Percentiles rank a stretch among this genome's conserved stretches.
Evolutionary conservation across 1,284 basidiomycete genomes (phyloP).

Genomic region (Cutaneotrichosporon daszewskae): DNA sequence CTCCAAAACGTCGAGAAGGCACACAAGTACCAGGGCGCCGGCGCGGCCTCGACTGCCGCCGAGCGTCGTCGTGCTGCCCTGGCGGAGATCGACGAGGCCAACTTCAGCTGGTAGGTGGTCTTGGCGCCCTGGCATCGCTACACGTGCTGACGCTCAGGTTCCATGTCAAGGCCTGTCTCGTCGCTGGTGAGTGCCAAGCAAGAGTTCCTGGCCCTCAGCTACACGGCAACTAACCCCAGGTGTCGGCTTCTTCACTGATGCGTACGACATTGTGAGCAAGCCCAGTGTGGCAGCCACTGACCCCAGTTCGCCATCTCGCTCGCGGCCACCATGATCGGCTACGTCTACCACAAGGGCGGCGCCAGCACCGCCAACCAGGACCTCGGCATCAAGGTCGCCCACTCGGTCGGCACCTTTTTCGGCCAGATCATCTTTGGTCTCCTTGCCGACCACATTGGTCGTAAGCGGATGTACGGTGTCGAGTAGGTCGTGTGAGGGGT

Average conservation of each 20-base stretch:
- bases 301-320: constrained; percentile 60
- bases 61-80: constrained; percentile 62
- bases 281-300: too few relatives aligned
- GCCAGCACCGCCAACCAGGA: constrained; percentile 56
- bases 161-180: constrained; percentile 49
- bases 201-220: not conserved
- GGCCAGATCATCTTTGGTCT: constrained; percentile 51
- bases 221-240: constrained; percentile 9
- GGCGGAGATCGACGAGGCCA: constrained; percentile 68
- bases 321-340: constrained; percentile 67
- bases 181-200: constrained; percentile 41
- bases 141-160: too few relatives aligned
- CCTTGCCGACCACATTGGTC: constrained; percentile 48
- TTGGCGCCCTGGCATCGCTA: too few relatives aligned
- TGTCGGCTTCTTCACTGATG: constrained; percentile 47
- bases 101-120: constrained; percentile 61
- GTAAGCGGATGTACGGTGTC: constrained; percentile 51
- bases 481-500: constrained; percentile 20
- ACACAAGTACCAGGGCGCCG: constrained; percentile 4
- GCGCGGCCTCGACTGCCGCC: constrained; percentile 24
- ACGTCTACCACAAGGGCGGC: constrained; percentile 58
- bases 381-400: constrained; percentile 64
- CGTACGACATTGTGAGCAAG: constrained; percentile 51
- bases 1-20: constrained; percentile 8
- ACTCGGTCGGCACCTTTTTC: constrained; percentile 50